These are phyloP conservation scores for Corchorus capsularis DNA, from an alignment of 345 rosid genomes.

Conservation along the genomic window DNA sequence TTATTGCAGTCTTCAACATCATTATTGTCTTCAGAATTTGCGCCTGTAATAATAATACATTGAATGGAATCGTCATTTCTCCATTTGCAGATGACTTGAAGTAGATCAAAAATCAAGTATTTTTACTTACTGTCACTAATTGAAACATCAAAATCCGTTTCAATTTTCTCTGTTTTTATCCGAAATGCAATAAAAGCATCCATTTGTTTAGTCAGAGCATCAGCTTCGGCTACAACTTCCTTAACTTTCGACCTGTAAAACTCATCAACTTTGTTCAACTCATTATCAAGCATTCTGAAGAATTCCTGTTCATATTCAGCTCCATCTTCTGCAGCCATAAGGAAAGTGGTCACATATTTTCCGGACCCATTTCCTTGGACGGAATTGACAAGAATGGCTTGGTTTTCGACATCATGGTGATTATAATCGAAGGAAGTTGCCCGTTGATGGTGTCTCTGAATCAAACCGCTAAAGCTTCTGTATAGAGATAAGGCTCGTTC, in stretches of 20 bases:
- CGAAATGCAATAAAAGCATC: slow-evolving; percentile 73
- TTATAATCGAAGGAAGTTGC: not conserved
- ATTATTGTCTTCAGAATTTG: slow-evolving; percentile 16
- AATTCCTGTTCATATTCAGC: slow-evolving; percentile 61
- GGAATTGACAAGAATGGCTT: slow-evolving; percentile 40
- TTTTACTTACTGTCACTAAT: no score
- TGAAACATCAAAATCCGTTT: no score
- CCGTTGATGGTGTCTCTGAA: slow-evolving; percentile 26
- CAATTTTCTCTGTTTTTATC: slow-evolving; percentile 53
- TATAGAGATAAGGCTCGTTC: slow-evolving; percentile 40
- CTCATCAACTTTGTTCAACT: slow-evolving; percentile 56
- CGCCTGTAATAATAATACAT: slow-evolving; percentile 29
- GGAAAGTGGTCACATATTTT: slow-evolving; percentile 49
- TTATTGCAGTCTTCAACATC: slow-evolving; percentile 5
- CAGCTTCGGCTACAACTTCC: slow-evolving; percentile 57
- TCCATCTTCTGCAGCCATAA: slow-evolving; percentile 54
- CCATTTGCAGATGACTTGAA: not conserved
- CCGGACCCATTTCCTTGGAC: slow-evolving; percentile 28
- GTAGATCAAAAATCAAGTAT: no score
- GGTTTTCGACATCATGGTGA: slow-evolving; percentile 37
- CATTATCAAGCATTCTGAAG: slow-evolving; percentile 61
- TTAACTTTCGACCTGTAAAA: slow-evolving; percentile 54
- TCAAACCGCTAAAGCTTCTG: slow-evolving; percentile 62
- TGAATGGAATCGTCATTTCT: slow-evolving; percentile 49
- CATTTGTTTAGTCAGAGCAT: slow-evolving; percentile 51